A percentile compares a stretch with the other conserved stretches of the same genome.
phyloP scores from a whole-genome alignment of 495 filamentous ascomycete species.

The Aspergillus nidulans region DNA sequence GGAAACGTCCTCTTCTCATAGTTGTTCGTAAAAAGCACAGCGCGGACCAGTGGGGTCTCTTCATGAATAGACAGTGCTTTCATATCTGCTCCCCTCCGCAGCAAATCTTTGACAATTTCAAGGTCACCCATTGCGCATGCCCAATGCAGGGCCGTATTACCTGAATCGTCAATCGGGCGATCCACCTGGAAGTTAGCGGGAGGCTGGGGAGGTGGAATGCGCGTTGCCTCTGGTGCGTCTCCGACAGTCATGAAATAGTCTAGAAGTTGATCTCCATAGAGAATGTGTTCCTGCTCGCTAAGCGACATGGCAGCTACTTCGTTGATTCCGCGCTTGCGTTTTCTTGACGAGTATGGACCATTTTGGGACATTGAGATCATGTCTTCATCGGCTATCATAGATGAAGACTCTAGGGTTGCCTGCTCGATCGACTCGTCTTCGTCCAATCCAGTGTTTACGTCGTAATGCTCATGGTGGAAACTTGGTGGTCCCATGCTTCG shows the following conservation, averaged over 20 bases:
- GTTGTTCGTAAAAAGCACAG: conserved; percentile 92
- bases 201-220: conserved; percentile 64
- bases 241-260: conserved; percentile 90
- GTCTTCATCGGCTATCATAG: conserved; percentile 78
- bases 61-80: conserved; percentile 68
- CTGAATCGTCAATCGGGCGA: conserved; percentile 81
- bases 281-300: conserved; percentile 74
- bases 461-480: conserved; percentile 52
- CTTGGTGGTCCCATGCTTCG: conserved; percentile 42
- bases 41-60: conserved; percentile 92
- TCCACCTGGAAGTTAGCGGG: conserved; percentile 81
- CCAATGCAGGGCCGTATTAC: conserved; percentile 92
- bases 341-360: conserved; percentile 58
- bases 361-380: conserved; percentile 63
- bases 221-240: conserved; percentile 56
- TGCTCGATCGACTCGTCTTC: conserved; percentile 83
- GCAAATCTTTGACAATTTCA: conserved; percentile 79
- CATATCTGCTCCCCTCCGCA: conserved; percentile 64
- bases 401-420: conserved; percentile 70
- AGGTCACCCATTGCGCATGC: conserved; percentile 97
- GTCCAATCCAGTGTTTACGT: conserved; percentile 55
- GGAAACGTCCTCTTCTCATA: conserved; percentile 86
- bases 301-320: conserved; percentile 57
- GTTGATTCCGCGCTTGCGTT: conserved; percentile 66
- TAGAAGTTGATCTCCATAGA: conserved; percentile 85